Conservation (phyloP, 805 yeast species). For the Metschnikowia gelsemii region DNA sequence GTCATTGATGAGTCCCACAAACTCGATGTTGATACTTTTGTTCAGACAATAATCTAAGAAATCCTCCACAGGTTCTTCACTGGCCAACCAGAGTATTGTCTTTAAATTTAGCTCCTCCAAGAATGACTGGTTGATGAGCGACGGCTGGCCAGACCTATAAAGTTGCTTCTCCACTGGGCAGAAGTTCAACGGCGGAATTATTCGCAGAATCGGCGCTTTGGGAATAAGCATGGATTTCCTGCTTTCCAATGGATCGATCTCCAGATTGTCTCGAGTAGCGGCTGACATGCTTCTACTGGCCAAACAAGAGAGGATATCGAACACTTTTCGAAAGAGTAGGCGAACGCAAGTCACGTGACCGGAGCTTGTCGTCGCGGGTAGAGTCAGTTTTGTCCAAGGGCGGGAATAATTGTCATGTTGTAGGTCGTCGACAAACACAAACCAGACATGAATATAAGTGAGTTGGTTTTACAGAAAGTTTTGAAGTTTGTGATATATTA, state of each 20-base stretch:
- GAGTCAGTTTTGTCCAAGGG: not conserved
- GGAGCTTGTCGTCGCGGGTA: not conserved
- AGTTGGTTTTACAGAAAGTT: too few relatives aligned
- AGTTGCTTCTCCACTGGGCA: constrained; percentile 89
- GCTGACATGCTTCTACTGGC: constrained; percentile 10
- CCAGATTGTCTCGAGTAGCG: constrained; percentile 8
- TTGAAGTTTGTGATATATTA: too few relatives aligned
- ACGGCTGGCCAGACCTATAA: constrained; percentile 92
- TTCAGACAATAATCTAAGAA: constrained; percentile 77
- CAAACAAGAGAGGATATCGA: not conserved
- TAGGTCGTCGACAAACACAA: too few relatives aligned
- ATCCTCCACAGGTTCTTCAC: constrained; percentile 92
- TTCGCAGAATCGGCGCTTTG: constrained; percentile 59
- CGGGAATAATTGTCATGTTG: too few relatives aligned
- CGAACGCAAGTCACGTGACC: constrained; percentile 4
- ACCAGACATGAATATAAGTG: too few relatives aligned
- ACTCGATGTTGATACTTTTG: constrained; percentile 71
- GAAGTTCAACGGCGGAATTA: constrained; percentile 92
- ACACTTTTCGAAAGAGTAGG: not conserved
- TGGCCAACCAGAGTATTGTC: constrained; percentile 90
- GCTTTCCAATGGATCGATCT: constrained; percentile 15
- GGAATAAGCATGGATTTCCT: constrained; percentile 21
- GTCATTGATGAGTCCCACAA: constrained; percentile 78
- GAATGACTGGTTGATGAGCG: constrained; percentile 88
- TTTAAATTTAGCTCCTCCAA: constrained; percentile 68